Evolutionary conservation across 805 yeast species (phyloP).

Genomic region (Lipomyces yamadae): DNA sequence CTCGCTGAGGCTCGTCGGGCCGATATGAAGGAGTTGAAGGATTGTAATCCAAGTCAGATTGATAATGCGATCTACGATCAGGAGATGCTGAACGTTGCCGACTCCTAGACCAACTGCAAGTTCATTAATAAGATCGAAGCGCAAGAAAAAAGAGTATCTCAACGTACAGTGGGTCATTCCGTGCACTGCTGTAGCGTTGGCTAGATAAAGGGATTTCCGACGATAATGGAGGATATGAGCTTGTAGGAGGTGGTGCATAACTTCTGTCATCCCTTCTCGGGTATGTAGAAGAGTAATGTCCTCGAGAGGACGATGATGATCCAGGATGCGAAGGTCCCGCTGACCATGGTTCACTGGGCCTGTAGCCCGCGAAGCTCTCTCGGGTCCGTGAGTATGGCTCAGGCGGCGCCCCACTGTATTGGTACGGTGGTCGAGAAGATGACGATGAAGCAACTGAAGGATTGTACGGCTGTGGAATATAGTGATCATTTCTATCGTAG

Average conservation of each 20-base stretch:
- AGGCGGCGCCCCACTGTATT: conserved; percentile 23
- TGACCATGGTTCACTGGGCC: conserved; percentile 6
- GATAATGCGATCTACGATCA: conserved; percentile 21
- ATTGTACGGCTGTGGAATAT: conserved; percentile 5
- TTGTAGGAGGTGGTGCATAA: neutral
- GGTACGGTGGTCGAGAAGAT: conserved; percentile 14
- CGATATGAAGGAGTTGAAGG: conserved; percentile 8
- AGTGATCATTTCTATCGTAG: conserved; percentile 15
- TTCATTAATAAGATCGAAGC: neutral
- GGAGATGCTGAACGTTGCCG: conserved; percentile 34
- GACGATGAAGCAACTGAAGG: conserved; percentile 8
- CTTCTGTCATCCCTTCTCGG: conserved; percentile 5
- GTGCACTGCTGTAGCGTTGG: neutral
- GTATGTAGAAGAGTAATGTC: conserved; percentile 11
- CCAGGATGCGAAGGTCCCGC: neutral
- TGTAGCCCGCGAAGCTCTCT: conserved; percentile 17
- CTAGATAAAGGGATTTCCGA: neutral
- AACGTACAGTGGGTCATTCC: conserved; percentile 12
- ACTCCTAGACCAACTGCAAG: conserved; percentile 4
- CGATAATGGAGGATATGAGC: conserved; percentile 6
- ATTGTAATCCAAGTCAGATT: conserved; percentile 8
- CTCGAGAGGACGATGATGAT: neutral
- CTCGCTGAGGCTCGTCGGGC: conserved; percentile 5
- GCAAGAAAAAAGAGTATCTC: neutral
- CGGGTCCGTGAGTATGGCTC: conserved; percentile 28